Evolutionary conservation across 2,329 filamentous ascomycete species (phyloP).

Genomic region (Alternaria alternata): DNA sequence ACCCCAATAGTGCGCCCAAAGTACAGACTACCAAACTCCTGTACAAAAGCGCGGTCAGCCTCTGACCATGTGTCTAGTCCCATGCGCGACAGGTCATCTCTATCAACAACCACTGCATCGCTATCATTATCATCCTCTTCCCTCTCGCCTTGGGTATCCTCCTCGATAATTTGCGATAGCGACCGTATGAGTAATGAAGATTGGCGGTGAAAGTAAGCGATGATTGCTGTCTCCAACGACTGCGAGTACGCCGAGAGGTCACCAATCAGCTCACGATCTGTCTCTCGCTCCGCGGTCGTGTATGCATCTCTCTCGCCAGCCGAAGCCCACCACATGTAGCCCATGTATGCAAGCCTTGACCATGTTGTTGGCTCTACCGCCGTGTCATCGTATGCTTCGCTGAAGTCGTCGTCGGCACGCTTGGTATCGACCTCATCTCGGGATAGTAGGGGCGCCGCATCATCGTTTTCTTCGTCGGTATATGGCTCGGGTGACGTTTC

Average conservation of each 20-base stretch:
- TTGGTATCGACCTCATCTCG: conserved; percentile 35
- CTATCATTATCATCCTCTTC: conserved; percentile 36
- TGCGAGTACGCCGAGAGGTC: conserved; percentile 56
- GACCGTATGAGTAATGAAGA: conserved; percentile 71
- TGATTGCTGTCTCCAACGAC: conserved; percentile 71
- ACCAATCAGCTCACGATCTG: conserved; percentile 55
- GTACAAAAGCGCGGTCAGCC: conserved; percentile 73
- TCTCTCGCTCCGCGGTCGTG: conserved; percentile 63
- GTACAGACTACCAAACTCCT: conserved; percentile 69
- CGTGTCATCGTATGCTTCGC: conserved; percentile 47
- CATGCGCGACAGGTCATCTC: conserved; percentile 73
- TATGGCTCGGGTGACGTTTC: conserved; percentile 30
- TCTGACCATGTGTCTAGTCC: conserved; percentile 81
- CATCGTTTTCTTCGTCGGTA: conserved; percentile 35
- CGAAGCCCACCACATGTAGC: conserved; percentile 91
- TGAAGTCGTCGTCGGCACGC: conserved; percentile 45
- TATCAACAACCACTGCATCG: conserved; percentile 63
- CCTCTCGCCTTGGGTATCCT: conserved; percentile 53
- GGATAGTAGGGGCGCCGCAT: conserved; percentile 32
- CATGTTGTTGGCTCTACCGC: conserved; percentile 66
- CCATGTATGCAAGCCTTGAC: conserved; percentile 79
- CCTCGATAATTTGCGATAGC: conserved; percentile 68
- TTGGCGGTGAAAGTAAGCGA: conserved; percentile 82
- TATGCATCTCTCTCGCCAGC: conserved; percentile 74
- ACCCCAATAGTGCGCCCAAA: conserved; percentile 71